Conservation (phyloP, 192 early-diverging fungal species). For the Obelidium mucronatum region DNA sequence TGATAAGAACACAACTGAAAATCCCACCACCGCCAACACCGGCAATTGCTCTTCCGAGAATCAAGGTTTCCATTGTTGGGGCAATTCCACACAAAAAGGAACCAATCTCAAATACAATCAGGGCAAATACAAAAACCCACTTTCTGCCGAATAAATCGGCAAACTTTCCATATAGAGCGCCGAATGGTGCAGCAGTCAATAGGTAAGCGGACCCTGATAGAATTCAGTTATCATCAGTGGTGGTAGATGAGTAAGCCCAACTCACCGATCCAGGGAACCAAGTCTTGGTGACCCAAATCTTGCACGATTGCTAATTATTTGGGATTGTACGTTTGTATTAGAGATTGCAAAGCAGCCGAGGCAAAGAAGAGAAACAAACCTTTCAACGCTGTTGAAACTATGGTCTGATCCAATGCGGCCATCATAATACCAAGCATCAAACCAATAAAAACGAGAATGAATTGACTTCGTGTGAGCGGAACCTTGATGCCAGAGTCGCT, state of each 20-base stretch:
- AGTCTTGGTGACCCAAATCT: conserved; percentile 17
- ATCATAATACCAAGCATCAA: conserved; percentile 55
- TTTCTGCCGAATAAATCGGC: conserved; percentile 92
- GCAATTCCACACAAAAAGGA: conserved; percentile 36
- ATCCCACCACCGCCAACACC: conserved; percentile 27
- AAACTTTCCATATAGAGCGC: conserved; percentile 73
- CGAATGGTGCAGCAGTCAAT: conserved; percentile 11
- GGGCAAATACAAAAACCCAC: conserved; percentile 42
- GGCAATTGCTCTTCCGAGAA: conserved; percentile 61
- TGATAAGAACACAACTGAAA: conserved; percentile 4
- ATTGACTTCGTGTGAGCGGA: conserved; percentile 26
- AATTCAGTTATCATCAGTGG: too few relatives aligned
- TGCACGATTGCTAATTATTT: conserved; percentile 51
- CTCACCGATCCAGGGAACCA: conserved; percentile 18
- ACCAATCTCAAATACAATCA: conserved; percentile 35
- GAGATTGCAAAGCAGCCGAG: too few relatives aligned
- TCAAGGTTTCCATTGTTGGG: conserved; percentile 52
- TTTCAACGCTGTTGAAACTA: conserved; percentile 37
- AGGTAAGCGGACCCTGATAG: conserved; percentile 4
- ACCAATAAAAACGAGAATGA: conserved; percentile 35
- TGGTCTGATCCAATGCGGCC: conserved; percentile 40
- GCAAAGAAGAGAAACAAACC: too few relatives aligned
- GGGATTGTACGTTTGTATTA: too few relatives aligned
- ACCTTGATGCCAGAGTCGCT: conserved; percentile 22
- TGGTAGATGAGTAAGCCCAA: too few relatives aligned